Evolutionary conservation across 495 filamentous ascomycete genomes (phyloP), one percentile per base, ranked within the genome.

Genomic region (Friedmanniomyces endolithicus): DNA sequence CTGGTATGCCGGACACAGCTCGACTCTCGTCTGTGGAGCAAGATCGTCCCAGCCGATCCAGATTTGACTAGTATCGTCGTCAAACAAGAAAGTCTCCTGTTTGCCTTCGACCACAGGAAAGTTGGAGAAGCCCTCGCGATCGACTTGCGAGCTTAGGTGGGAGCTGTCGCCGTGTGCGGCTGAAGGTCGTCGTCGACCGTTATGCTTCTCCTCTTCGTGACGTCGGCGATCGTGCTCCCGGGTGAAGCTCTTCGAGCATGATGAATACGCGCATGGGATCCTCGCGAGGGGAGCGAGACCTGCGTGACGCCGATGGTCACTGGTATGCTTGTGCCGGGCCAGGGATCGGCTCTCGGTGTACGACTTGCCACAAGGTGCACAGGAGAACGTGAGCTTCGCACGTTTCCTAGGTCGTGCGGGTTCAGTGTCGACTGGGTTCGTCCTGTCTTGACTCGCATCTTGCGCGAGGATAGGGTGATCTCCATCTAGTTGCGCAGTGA

Each of bases 131-230:
- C 47, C 14, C 29, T 31, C 16, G 29, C 14, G 11, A 20, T 20
- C 19, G 17, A 12, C 4, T 16, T 29, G 50, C 20, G 50, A 12
- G 24, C 50, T 25, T 29, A 33, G 50, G 19, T 40, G 33, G n/a
- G 27, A 25, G 14, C 43, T n/a, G 50, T 20, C 22, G 25, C 47
- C 9, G 48, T 35, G 48, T 20, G 20, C 31, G n/a, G 40, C 40
- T 39, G 31, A 24, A 11, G 17, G 11, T 20, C 54, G 45, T 33
- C 40, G 50, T 16, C 8, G 6, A 16, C 47, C 54, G 6, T 50
- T 43, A 45, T 56, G 54, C 54, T 19, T 25, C 39, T 56, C 54
- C 17, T 41, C 37, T 27, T 56, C 54, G 37, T 56, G 54, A 11
- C 54, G 27, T 1, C 12, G 12, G 14, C 54, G 19, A 22, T 56